phyloP scores from a whole-genome alignment of 805 yeast species.

The Candida insectalens region DNA sequence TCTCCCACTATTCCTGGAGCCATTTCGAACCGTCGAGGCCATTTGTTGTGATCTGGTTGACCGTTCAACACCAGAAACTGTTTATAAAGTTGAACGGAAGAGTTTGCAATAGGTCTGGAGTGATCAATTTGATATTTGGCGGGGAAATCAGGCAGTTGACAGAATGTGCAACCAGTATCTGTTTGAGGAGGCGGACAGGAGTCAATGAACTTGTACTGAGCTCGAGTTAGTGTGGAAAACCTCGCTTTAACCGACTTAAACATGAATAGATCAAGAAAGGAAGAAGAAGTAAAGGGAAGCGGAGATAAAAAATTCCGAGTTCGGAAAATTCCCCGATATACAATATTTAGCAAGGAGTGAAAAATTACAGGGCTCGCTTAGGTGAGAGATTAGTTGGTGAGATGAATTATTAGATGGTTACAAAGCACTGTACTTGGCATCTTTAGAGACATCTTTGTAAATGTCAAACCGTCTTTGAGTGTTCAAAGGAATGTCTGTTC shows the following conservation, averaged over 20 bases:
- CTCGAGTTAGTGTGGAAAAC: not conserved
- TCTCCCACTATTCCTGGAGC: conserved; percentile 33
- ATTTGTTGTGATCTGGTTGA: conserved; percentile 23
- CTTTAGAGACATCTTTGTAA: conserved; percentile 33
- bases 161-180: conserved; percentile 57
- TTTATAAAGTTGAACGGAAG: conserved; percentile 43
- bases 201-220: conserved; percentile 5
- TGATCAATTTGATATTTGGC: conserved; percentile 30
- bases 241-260: no score
- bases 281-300: no score
- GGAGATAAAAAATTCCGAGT: no score
- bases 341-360: not conserved
- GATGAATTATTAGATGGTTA: conserved; percentile 2
- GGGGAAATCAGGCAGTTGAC: conserved; percentile 35
- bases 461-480: conserved; percentile 66
- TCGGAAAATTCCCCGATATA: no score
- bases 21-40: conserved; percentile 45
- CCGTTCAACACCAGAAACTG: conserved; percentile 47
- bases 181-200: conserved; percentile 40
- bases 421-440: conserved; percentile 13
- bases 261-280: no score
- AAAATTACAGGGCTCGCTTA: not conserved
- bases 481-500: conserved; percentile 61
- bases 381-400: not conserved
- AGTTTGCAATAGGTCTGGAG: conserved; percentile 30